Evolutionary conservation across 768 basidiomycete genomes (phyloP), one percentile per base, ranked within the genome.

Genomic region (Pleurotus eryngii): DNA sequence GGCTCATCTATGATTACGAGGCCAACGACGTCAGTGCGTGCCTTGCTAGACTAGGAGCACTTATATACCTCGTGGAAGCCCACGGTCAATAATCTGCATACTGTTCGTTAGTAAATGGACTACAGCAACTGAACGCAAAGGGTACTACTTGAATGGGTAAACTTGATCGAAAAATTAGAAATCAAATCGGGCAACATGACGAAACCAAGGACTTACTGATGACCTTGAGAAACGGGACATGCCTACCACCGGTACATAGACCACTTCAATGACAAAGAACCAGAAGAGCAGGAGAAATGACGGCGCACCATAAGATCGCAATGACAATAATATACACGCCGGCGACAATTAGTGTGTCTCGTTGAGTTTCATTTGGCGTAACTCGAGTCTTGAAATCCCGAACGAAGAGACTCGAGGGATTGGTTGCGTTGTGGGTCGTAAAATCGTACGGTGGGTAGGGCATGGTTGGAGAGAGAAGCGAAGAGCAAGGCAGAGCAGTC

Each of bases 81-180:
- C 47, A 94, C 92, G 1, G 92, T 92, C 50, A 93, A 79, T 54
- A 93, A 69, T 64, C 91, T 90, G 61, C 24, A 60, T 18, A 56
- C 40, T 18, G 35, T 15, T 49, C 50, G 60, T 17, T 17, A 35
- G 56, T 18, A 22, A 27, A 39, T 15, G 56, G 39, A 39, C 8
- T 40, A 54, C 15, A 49, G 12, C 27, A 50, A 12, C 56, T 17
- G 37, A 53, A 26, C 49, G 24, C 22, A n/a, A 35, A 46, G 57
- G 47, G n/a, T 60, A 85, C 72, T 72, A 92, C 92, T 94, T 94
- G 82, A 94, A 94, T 4, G 92, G 92, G 69, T 94, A 94, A 66
- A 94, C 91, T 93, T 39, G 51, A 69, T 56, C 37, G 54, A 51
- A 17, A 61, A 49, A 20, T 50, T n/a, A 49, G 43, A 59, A 50